Base-by-base conservation (phyloP, 768 basidiomycete species). In the Agaricus bisporus region DNA sequence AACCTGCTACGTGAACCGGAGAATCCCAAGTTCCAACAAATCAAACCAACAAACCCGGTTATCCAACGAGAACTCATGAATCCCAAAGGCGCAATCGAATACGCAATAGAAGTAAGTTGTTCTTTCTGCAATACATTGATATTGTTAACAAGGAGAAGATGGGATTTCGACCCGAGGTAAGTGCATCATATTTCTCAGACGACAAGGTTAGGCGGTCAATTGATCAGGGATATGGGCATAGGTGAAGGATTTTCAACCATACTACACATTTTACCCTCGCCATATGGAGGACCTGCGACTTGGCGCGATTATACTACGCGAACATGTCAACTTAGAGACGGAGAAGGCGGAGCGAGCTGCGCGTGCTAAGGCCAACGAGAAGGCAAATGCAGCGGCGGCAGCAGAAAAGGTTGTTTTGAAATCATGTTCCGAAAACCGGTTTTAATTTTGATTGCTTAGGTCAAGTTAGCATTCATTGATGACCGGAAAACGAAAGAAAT, bases 391-490 rank as follows among this genome's bases (percentile, higher is more conserved):
- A 42, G 77, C 76, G 18, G 75, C 71, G 5, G 81, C 71, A 8
- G 76, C 80, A 29, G 73, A 80, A 56, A 83, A 80, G 70, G 89
- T 83, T 49, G 22, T 17, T 12, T 8, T 2, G 7, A 22, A 4
- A 61, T 61, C 36, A 49, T 20, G 28, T 17, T 17, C 37, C 7
- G 38, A 17, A 14, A 22, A 26, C n/a, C 9, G 20, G 36, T 36
- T 45, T 37, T 49, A 49, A 57, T 14, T 12, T 29, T 36, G 15
- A 28, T 59, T 15, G 38, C 51, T 2, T 58, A 91, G 90, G 82
- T 87, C n/a, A 88, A 83, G 64, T 67, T 90, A 47, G 85, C 85
- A 1, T 91, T 81, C 63, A 74, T 90, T 61, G 91, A 93, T 44
- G 91, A 93, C 63, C 78, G 91, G 48, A 84, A 74, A 61, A 67